A percentile compares a stretch with the other conserved stretches of the same genome.
These are phyloP conservation scores for Jimgerdemannia flammicorona DNA, from an alignment of 192 early-diverging fungal species.

Conservation along the genomic window DNA sequence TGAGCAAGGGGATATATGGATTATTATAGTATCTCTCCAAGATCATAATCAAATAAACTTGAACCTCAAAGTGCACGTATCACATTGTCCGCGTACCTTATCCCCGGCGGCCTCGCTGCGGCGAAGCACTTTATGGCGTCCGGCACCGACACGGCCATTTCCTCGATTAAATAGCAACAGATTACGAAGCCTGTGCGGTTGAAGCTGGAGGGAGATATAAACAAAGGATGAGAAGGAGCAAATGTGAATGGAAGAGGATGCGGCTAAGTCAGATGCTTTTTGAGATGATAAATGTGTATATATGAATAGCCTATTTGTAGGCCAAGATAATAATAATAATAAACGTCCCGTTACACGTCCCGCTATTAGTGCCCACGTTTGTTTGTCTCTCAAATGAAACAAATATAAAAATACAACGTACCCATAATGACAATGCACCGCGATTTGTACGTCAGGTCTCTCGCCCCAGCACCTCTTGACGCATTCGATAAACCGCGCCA, in stretches of 20 bases:
- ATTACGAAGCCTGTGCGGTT: constrained; percentile 55
- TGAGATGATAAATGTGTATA: no score
- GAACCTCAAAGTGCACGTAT: no score
- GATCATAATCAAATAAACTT: no score
- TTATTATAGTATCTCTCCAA: background rate
- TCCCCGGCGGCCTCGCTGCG: constrained; percentile 42
- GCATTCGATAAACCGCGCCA: constrained; percentile 33
- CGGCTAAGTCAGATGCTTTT: no score
- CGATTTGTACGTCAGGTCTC: constrained; percentile 47
- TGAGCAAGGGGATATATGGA: background rate
- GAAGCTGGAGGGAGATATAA: constrained; percentile 26
- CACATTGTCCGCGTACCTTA: constrained; percentile 27
- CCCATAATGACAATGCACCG: constrained; percentile 60
- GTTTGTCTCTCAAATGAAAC: background rate
- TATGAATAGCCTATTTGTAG: no score
- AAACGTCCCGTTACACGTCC: no score
- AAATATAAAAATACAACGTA: constrained; percentile 6
- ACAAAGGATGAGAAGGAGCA: background rate
- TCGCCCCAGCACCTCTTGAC: constrained; percentile 37
- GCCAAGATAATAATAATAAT: no score
- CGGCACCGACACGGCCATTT: constrained; percentile 38
- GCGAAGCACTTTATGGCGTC: constrained; percentile 46
- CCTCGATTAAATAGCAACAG: constrained; percentile 52
- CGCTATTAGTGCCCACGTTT: background rate
- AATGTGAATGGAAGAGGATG: no score